phyloP scores from a whole-genome alignment of 2,329 filamentous ascomycete species.

The Cladosporium sp. region DNA sequence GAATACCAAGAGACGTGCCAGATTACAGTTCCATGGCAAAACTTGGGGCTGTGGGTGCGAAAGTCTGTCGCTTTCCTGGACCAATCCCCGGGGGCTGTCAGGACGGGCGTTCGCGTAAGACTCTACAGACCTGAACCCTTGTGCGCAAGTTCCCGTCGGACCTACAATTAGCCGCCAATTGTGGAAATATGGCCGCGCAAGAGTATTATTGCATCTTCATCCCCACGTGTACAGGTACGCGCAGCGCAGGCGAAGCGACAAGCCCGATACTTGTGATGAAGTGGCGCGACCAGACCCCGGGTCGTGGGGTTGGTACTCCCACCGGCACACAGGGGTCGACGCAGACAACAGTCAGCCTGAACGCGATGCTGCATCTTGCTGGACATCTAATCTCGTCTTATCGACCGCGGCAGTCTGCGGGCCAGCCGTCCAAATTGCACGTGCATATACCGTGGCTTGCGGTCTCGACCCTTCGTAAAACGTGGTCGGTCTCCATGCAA shows the following conservation, averaged over 20 bases:
- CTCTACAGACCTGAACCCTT: too few relatives aligned
- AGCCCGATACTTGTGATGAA: too few relatives aligned
- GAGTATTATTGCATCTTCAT: neutral
- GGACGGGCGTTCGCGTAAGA: neutral
- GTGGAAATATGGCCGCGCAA: neutral
- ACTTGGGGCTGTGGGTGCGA: neutral
- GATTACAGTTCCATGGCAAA: neutral
- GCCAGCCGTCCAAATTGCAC: neutral
- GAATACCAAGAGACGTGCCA: too few relatives aligned
- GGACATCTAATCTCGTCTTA: neutral
- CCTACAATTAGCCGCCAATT: neutral
- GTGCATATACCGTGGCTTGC: slow-evolving; percentile 1
- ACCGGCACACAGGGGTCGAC: neutral
- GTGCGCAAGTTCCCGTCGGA: neutral
- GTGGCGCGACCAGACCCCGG: too few relatives aligned
- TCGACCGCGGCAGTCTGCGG: neutral
- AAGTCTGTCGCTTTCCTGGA: neutral
- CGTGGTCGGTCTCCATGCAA: neutral
- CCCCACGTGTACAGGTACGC: too few relatives aligned
- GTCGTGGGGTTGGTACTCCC: too few relatives aligned
- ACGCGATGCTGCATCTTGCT: neutral
- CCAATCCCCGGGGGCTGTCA: neutral
- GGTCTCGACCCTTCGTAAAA: slow-evolving; percentile 5
- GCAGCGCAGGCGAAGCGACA: too few relatives aligned
- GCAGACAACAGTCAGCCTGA: neutral